These are phyloP conservation scores for Closterium sp. DNA, from an alignment of 139 green algal species.

Conservation along the genomic window DNA sequence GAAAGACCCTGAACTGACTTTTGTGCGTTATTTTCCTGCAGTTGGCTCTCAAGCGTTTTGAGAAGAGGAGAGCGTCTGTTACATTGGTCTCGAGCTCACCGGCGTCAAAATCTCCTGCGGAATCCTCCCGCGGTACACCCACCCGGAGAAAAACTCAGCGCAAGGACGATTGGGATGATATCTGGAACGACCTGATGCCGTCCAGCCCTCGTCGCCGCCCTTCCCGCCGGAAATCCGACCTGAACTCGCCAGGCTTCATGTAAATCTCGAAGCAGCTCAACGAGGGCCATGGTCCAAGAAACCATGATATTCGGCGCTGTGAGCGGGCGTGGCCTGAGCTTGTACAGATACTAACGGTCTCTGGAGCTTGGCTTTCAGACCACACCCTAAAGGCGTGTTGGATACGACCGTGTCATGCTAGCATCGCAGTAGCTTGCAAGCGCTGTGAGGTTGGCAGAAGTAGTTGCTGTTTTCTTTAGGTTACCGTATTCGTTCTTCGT, in stretches of 20 bases:
- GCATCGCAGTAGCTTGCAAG: no score
- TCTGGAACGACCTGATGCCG: background rate
- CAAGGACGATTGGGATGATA: background rate
- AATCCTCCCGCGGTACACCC: background rate
- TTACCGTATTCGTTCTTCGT: no score
- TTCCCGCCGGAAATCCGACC: background rate
- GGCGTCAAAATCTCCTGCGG: background rate
- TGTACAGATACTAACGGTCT: background rate
- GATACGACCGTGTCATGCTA: background rate
- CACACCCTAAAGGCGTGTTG: background rate
- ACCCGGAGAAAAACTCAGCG: background rate
- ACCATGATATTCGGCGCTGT: background rate
- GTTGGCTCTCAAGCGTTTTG: background rate
- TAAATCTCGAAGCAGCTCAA: background rate
- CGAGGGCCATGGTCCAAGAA: background rate
- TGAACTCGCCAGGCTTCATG: background rate
- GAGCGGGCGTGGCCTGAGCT: background rate
- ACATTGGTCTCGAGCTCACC: background rate
- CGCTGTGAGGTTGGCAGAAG: no score
- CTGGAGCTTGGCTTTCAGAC: background rate
- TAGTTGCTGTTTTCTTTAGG: no score
- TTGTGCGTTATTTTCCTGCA: no score
- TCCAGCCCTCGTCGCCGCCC: background rate
- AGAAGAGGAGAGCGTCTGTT: background rate
- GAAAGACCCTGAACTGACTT: no score